These are phyloP conservation scores for Colletotrichum sp. DNA, from an alignment of 2,329 filamentous ascomycete genomes.

Conservation along the genomic window DNA sequence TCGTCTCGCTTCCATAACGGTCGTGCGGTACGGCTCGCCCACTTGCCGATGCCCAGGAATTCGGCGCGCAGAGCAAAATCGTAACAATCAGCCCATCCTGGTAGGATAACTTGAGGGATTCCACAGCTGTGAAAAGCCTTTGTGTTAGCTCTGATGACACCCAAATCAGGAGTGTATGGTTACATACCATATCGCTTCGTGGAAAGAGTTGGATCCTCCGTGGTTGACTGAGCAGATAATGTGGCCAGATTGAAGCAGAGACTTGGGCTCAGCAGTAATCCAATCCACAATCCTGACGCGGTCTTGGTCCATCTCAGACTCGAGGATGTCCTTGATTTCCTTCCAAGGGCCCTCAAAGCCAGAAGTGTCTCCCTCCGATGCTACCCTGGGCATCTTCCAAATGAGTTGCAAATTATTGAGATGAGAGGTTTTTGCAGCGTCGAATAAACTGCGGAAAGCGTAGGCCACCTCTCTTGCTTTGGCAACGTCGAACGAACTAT, in stretches of 20 bases:
- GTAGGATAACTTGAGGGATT: not conserved
- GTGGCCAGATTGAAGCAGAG: not conserved
- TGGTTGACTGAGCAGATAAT: not conserved
- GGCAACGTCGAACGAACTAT: constrained; percentile 35
- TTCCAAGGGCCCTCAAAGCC: not conserved
- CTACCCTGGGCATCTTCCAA: not conserved
- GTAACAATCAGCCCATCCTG: not conserved
- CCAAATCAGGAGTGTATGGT: accelerated
- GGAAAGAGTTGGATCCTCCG: not conserved
- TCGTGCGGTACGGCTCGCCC: constrained; percentile 28
- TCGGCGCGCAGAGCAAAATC: not conserved
- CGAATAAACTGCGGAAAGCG: constrained; percentile 40
- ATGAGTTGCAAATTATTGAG: not conserved
- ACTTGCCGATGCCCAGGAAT: not conserved
- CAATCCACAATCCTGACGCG: not conserved
- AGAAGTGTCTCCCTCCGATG: not conserved
- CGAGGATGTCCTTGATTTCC: not conserved
- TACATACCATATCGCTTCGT: not conserved
- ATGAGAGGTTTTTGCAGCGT: not conserved
- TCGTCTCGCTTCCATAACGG: constrained; percentile 34
- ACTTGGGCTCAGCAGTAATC: not conserved
- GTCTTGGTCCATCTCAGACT: not conserved
- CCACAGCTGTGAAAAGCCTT: not conserved
- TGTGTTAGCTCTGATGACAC: not conserved
- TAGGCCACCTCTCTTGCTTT: constrained; percentile 37